Evolutionary conservation across 495 filamentous ascomycete genomes (phyloP).

Genomic region (Penicillium fimorum): DNA sequence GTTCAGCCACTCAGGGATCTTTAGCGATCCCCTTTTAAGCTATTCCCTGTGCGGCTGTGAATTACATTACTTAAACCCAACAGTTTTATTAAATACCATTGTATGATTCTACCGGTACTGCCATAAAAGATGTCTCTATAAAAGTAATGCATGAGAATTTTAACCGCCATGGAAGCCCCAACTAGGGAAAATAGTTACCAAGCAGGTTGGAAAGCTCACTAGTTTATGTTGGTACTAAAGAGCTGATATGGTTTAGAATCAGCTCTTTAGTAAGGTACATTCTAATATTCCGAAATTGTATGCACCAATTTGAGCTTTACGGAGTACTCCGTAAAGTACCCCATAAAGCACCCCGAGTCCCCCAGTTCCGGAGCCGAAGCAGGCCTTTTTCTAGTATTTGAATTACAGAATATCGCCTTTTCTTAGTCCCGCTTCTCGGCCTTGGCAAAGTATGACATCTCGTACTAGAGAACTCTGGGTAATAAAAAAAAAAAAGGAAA

Average conservation of each 20-base stretch:
- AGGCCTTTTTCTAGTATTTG: neutral
- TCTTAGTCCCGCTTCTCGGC: neutral
- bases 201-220: neutral
- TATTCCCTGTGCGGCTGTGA: neutral
- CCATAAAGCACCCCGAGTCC: neutral
- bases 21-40: neutral
- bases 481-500: conserved; percentile 4
- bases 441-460: neutral
- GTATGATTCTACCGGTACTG: too few species aligned
- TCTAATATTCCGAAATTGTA: neutral
- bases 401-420: neutral
- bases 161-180: too few species aligned
- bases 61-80: neutral
- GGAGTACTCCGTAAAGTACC: too few species aligned
- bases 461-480: neutral
- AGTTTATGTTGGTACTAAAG: too few species aligned
- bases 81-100: too few species aligned
- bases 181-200: too few species aligned
- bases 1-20: neutral
- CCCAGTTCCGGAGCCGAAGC: neutral
- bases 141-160: too few species aligned
- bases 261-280: neutral
- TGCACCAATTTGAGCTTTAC: too few species aligned
- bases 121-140: neutral
- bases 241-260: too few species aligned